Conservation (phyloP, 257 asterid genomes). For the Osmanthus fragrans region DNA sequence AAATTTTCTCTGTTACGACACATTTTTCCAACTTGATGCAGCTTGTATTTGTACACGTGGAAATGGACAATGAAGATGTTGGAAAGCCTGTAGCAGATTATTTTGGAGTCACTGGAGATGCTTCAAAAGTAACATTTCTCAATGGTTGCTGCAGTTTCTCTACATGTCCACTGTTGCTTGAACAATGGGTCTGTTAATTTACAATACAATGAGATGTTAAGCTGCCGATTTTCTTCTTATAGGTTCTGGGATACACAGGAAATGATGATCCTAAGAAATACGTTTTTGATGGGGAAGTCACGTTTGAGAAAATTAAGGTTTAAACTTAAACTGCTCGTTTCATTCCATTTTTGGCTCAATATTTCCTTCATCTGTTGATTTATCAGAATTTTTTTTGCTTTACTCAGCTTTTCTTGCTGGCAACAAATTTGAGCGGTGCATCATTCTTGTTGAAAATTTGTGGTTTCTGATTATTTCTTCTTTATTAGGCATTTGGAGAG, state of each 20-base stretch:
- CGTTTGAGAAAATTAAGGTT: slow-evolving; percentile 78
- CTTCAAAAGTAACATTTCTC: slow-evolving; percentile 56
- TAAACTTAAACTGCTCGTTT: slow-evolving; percentile 23
- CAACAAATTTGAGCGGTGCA: not conserved
- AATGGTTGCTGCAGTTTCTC: slow-evolving; percentile 19
- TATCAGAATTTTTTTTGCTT: not conserved
- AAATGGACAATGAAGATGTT: slow-evolving; percentile 71
- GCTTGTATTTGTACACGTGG: slow-evolving; percentile 76
- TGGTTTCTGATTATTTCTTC: slow-evolving; percentile 16
- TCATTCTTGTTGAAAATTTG: not conserved
- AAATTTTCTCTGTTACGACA: slow-evolving; percentile 12
- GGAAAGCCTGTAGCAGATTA: slow-evolving; percentile 90
- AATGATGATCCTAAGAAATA: slow-evolving; percentile 64
- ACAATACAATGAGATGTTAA: slow-evolving; percentile 20
- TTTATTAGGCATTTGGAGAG: slow-evolving; percentile 62
- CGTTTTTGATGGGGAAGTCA: slow-evolving; percentile 53
- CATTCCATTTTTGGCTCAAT: slow-evolving; percentile 14
- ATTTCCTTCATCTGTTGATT: slow-evolving; percentile 17
- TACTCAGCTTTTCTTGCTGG: not conserved
- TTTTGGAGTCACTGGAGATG: slow-evolving; percentile 74
- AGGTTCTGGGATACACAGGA: slow-evolving; percentile 74
- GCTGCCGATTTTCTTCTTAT: slow-evolving; percentile 21
- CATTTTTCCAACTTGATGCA: slow-evolving; percentile 40
- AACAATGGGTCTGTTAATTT: not conserved
- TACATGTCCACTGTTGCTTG: slow-evolving; percentile 13